Evolutionary conservation across 208 protist species (phyloP), one percentile per base, ranked within the genome.

Genomic region (Crithidia expoeki): DNA sequence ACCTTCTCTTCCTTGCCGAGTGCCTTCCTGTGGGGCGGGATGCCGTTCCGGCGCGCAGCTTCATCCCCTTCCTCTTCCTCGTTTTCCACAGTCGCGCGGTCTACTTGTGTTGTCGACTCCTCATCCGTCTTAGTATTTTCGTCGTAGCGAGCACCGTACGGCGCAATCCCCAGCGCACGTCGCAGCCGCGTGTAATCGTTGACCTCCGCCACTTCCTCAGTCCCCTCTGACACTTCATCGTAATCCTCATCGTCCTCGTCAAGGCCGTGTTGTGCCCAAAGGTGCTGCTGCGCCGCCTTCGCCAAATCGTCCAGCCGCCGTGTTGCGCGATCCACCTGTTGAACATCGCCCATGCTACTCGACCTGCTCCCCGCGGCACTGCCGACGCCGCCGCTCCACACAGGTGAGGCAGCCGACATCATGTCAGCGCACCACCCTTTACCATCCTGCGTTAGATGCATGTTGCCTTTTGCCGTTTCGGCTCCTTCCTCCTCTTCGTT

Each of bases 61-160:
- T 9, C 53, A 5, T 72, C 46, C 32, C 80, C 79, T 11, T 81
- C 58, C 12, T 65, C 68, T n/a, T 77, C 72, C 47, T 63, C 14
- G 40, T 47, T 21, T 0, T 12, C 23, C 56, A 36, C 58, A 42
- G 16, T 25, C 7, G 38, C 38, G 38, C 14, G 10, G 38, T n/a
- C n/a, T n/a, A n/a, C n/a, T n/a, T n/a, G n/a, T n/a, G 38, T 17
- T 4, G 23, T 34, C 33, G 46, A 10, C 49, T 53, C 3, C 49
- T 17, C 4, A 7, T 33, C 11, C 46, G 50, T 17, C 12, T 21
- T 7, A n/a, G n/a, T 21, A 9, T 32, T 16, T 6, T 30, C 38
- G 27, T 46, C 38, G 17, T 53, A 9, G 30, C 27, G 19, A 23
- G 4, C 49, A 50, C 30, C 38, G 32, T 52, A 71, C n/a, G 66